Percentiles rank a stretch among this genome's conserved stretches.
Evolutionary conservation across 108 stramenopile species (phyloP).

Genomic region (Fragilariopsis cylindrus): DNA sequence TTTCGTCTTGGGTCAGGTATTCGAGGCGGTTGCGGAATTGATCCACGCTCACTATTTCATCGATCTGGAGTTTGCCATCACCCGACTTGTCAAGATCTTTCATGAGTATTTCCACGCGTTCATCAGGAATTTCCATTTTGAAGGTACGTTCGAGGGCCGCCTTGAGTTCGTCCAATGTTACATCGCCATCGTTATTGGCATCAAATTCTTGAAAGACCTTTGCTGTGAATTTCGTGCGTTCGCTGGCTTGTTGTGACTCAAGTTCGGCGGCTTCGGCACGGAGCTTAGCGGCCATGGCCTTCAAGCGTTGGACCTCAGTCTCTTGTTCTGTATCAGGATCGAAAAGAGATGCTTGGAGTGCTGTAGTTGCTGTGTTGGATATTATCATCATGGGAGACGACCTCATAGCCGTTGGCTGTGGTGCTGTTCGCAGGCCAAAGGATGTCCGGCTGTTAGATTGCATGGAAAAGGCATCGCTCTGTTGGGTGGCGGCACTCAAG

Average conservation of each 20-base stretch:
- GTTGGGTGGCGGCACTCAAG: no score
- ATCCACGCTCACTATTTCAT: constrained; percentile 55
- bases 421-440: no score
- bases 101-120: constrained; percentile 53
- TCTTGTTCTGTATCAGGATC: constrained; percentile 8
- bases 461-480: no score
- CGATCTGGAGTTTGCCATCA: constrained; percentile 58
- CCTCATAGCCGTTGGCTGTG: no score
- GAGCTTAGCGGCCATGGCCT: constrained; percentile 50
- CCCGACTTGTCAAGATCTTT: constrained; percentile 49
- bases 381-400: no score
- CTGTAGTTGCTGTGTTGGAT: no score
- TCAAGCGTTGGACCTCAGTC: constrained; percentile 55
- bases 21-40: constrained; percentile 58
- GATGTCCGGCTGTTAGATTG: no score
- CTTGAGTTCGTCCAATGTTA: constrained; percentile 57
- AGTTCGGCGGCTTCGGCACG: constrained; percentile 59
- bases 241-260: constrained; percentile 61
- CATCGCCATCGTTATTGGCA: constrained; percentile 54
- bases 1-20: constrained; percentile 53
- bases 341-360: no score
- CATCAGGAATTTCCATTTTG: constrained; percentile 54
- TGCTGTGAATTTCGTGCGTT: constrained; percentile 47
- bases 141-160: constrained; percentile 55
- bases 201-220: constrained; percentile 60